These are phyloP conservation scores for Middelhovenomyces tepae DNA, from an alignment of 805 yeast genomes.

Conservation along the genomic window DNA sequence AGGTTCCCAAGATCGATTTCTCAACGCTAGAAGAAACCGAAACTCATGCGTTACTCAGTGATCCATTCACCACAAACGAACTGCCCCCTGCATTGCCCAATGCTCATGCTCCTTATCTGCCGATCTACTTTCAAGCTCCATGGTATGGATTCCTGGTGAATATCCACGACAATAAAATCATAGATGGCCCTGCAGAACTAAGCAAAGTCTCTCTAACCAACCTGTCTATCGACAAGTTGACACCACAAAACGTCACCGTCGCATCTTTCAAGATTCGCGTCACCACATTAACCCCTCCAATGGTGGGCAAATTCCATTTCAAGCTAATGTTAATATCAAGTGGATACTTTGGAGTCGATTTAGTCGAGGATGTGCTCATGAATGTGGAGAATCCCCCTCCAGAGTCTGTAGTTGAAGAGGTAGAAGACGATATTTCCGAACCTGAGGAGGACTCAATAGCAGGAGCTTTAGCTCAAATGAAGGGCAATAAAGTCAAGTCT, in stretches of 20 bases:
- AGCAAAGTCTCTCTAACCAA: conserved; percentile 42
- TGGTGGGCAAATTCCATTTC: conserved; percentile 56
- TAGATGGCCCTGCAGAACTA: conserved; percentile 55
- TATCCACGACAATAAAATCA: conserved; percentile 73
- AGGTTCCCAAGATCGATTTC: conserved; percentile 16
- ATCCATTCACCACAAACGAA: conserved; percentile 59
- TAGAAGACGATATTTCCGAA: conserved; percentile 50
- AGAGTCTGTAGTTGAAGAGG: conserved; percentile 19
- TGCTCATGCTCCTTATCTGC: conserved; percentile 72
- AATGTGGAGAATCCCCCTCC: conserved; percentile 53
- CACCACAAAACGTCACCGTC: conserved; percentile 32
- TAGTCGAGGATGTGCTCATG: conserved; percentile 62
- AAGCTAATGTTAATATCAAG: conserved; percentile 62
- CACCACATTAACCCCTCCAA: conserved; percentile 68
- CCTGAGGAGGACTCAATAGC: conserved; percentile 71
- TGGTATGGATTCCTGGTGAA: conserved; percentile 66
- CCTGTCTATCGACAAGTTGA: conserved; percentile 30
- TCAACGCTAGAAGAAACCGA: conserved; percentile 19
- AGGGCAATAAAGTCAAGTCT: conserved; percentile 48
- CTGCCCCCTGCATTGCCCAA: conserved; percentile 62
- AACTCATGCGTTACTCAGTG: conserved; percentile 42
- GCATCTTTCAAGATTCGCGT: conserved; percentile 73
- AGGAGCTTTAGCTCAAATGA: conserved; percentile 61
- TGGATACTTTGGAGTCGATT: conserved; percentile 74
- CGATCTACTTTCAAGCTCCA: conserved; percentile 37